Evolutionary conservation across 2,329 filamentous ascomycete genomes (phyloP), one percentile per base, ranked within the genome.

Genomic region (Ampelomyces quisqualis): DNA sequence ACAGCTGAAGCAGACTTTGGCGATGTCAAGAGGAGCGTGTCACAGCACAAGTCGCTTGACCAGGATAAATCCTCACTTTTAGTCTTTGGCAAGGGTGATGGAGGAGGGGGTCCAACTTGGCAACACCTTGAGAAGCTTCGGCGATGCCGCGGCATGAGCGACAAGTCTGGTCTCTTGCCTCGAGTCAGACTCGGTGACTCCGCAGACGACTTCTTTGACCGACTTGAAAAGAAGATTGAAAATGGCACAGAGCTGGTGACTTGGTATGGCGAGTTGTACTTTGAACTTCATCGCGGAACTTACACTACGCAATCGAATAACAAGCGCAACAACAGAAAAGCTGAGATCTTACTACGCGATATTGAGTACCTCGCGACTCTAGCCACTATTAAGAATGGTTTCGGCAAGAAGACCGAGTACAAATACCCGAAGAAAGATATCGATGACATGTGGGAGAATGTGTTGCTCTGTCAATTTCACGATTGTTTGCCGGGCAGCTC

Each of bases 291-390:
- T 67, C 86, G 93, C 45, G 93, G 93, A 38, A 97, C 91, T 9
- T 97, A 97, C 71, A 98, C 93, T 3, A 96, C 91, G 0, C 91
- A 97, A 68, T 86, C 90, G 45, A 95, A 96, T 72, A 98, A 95
- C 75, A 98, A 98, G 74, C 82, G 82, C 56, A 91, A 94, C 74
- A 98, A 97, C 66, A 81, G 93, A 39, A 86, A 84, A 63, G 79
- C 88, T 0, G 93, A 98, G 70, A 82, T 86, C 38, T 70, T 95
- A 71, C 77, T 98, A 38, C 85, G 90, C 32, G 88, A 95, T 50
- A 77, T 97, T 40, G 93, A 98, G 68, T 84, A 88, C 51, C 75
- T 97, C 23, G 88, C 90, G 6, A 95, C 93, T 0, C 72, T 95
- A 53, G 90, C 89, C 4, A 93, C 86, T 2, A 72, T 97, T 48